Conservation (phyloP, 1,284 basidiomycete genomes). For the Cryptococcus maquisensis region DNA sequence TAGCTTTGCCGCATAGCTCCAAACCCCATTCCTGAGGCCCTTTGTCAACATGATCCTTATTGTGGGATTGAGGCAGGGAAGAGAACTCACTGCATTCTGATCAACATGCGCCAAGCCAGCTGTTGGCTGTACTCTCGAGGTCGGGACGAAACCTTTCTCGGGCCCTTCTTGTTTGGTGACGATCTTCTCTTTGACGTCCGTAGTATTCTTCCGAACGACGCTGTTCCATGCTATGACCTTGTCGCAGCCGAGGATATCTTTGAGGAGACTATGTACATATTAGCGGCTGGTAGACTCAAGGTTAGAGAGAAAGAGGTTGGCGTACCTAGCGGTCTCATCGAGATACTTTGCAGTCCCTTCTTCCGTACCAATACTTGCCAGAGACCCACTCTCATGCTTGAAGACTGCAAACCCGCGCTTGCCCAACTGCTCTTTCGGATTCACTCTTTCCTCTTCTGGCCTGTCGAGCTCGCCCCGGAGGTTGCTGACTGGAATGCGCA, state of each 20-base stretch:
- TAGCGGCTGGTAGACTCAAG: neutral
- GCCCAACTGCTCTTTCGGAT: constrained; percentile 20
- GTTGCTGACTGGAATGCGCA: constrained; percentile 24
- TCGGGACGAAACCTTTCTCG: constrained; percentile 25
- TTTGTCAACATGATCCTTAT: neutral
- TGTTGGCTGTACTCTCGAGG: constrained; percentile 21
- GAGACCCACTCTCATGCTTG: constrained; percentile 15
- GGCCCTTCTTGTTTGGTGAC: constrained; percentile 24
- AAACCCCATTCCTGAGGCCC: constrained; percentile 24
- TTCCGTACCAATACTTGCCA: constrained; percentile 18
- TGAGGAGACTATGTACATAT: constrained; percentile 16
- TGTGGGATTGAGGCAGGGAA: neutral
- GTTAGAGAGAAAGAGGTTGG: neutral
- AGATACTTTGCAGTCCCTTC: constrained; percentile 31
- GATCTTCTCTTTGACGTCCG: constrained; percentile 13
- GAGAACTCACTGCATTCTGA: constrained; percentile 28
- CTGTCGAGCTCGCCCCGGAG: constrained; percentile 23
- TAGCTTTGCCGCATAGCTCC: constrained; percentile 22
- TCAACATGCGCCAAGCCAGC: constrained; percentile 38
- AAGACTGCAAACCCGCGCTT: constrained; percentile 27
- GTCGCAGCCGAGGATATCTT: constrained; percentile 23
- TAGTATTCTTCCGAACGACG: constrained; percentile 21
- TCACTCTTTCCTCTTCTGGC: neutral
- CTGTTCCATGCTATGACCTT: constrained; percentile 39
- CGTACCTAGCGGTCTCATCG: constrained; percentile 27